phyloP scores from a whole-genome alignment of 2,329 filamentous ascomycete genomes.

The Thermoascus crustaceus region DNA sequence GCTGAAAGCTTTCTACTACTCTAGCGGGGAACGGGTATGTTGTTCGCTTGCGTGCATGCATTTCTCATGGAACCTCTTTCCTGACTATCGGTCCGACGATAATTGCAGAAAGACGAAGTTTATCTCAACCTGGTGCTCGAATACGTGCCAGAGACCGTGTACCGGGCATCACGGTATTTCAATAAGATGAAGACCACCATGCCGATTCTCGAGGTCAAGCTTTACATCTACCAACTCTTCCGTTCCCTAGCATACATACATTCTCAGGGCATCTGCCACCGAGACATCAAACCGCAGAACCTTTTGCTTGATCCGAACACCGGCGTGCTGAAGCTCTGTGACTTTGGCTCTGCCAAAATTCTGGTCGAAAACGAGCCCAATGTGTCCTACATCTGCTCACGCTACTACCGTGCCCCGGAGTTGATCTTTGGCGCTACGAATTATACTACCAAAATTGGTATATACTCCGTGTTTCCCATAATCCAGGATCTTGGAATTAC shows the following conservation, averaged over 20 bases:
- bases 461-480: constrained; percentile 26
- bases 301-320: constrained; percentile 84
- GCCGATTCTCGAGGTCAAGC: constrained; percentile 97
- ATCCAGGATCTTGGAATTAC: background rate
- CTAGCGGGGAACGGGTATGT: constrained; percentile 90
- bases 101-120: constrained; percentile 80
- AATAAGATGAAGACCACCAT: constrained; percentile 99
- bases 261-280: constrained; percentile 96
- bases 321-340: constrained; percentile 91
- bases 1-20: constrained; percentile 98
- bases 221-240: constrained; percentile 99
- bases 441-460: constrained; percentile 99
- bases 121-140: constrained; percentile 98
- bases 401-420: constrained; percentile 96
- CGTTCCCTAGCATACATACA: constrained; percentile 97
- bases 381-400: constrained; percentile 98
- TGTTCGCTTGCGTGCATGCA: background rate
- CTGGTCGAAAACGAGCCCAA: constrained; percentile 98
- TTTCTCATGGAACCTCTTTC: background rate
- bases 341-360: constrained; percentile 98
- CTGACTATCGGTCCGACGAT: constrained; percentile 7
- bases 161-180: constrained; percentile 96
- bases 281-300: constrained; percentile 99
- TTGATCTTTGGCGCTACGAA: constrained; percentile 98
- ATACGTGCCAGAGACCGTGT: constrained; percentile 96